Evolutionary conservation across 2,329 filamentous ascomycete species (phyloP), one percentile per base, ranked within the genome.

Genomic region (Reticulascus tulasneorum): DNA sequence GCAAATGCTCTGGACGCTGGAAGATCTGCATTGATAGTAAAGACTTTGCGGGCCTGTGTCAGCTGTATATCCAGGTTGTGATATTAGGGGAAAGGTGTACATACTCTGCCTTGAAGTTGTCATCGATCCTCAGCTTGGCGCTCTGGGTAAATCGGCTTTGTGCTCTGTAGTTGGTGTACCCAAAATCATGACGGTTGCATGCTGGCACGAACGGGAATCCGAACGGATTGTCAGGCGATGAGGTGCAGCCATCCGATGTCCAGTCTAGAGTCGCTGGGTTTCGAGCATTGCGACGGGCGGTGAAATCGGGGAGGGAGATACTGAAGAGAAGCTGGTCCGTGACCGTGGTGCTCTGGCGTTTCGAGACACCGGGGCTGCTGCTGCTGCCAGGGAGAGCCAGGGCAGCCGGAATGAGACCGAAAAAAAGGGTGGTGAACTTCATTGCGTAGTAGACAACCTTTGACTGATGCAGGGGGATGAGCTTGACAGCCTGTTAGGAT

Each of bases 171-270:
- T 79, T 78, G 13, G 63, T 56, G 50, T 74, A 74, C 2, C 72
- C 73, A 50, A 78, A 78, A 47, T 78, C 75, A 41, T 79, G 74
- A 7, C 75, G 69, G 40, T 71, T 53, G 57, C 72, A 75, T 10
- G 61, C 64, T 1, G 59, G 62, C 4, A 54, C 17, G 24, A 69
- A 72, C 9, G 63, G 55, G 47, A 66, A 72, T 3, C 60, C 59
- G 20, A 63, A 58, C 1, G 66, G 66, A 44, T 67, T 68, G 32
- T 69, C 61, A 1, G 64, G 64, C 2, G 64, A 62, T 1, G 44
- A 48, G 5, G 60, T 62, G 58, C 66, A 70, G 28, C 59, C 62
- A 33, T 70, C 64, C 2, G 65, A 65, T 5, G 45, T 41, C 66
- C 64, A 70, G 51, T 62, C 50, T 1, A 69, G 49, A 2, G 33